Evolutionary conservation across 371 early-diverging fungal species (phyloP), one percentile per base, ranked within the genome.

Genomic region (Rhizopus sp.): DNA sequence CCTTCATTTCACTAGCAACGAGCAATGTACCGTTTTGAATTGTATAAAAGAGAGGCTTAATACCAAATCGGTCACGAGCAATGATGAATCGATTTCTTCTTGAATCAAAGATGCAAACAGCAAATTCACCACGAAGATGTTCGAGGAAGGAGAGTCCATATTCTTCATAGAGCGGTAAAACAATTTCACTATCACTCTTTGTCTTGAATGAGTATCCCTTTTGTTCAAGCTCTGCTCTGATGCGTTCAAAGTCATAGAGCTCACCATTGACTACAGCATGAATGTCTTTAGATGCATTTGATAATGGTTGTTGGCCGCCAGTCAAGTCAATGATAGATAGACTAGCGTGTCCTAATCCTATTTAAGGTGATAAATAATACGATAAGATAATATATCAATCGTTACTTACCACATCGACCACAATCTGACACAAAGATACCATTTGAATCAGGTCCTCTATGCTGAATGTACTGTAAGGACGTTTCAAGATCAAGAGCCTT

Each of bases 81-180:
- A 55, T 53, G 41, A 61, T 52, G 30, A 66, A 53, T 12, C 39
- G 50, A 10, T 54, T 51, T 17, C 39, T 56, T 5, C 47, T 52
- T 9, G 38, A 15, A 48, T 66, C 66, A 38, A 42, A 66, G 9
- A 66, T 60, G 34, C 41, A 37, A 5, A 56, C 9, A 9, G 66
- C 61, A 57, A 66, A 66, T 39, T 66, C 66, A 33, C 66, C 66
- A 39, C 66, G 66, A 34, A 66, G 57, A 17, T 66, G 42, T 3
- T 66, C 54, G 16, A 66, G 39, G 53, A 66, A 66, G 5, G 46
- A 45, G 5, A 57, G 15, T 6, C 44, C 61, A 7, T 61, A 17
- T 23, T 66, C 62, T 38, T 66, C 66, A 15, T 61, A 64, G 5
- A 66, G 44, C 32, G 60, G 66, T 0, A 66, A 48, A 16, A 62